A percentile compares a stretch with the other conserved stretches of the same genome.
Conservation (phyloP, 371 early-diverging fungal species). For the Mucor mucedo region DNA sequence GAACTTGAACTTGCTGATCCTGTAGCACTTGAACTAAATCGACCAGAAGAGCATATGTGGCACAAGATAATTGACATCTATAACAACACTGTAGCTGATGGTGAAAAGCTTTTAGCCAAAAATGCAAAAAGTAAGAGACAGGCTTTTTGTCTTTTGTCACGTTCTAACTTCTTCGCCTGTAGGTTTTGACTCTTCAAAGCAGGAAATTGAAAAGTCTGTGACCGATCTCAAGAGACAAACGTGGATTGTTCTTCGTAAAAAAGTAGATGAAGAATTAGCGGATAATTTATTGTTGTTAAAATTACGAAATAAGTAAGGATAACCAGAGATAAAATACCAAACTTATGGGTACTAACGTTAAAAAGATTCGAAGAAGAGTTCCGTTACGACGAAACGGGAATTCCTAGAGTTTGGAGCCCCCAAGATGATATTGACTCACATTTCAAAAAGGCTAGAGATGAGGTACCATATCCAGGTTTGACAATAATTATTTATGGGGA, state of each 20-base stretch:
- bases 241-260: conserved; percentile 77
- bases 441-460: conserved; percentile 77
- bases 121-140: conserved; percentile 43
- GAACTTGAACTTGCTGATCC: conserved; percentile 70
- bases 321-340: neutral
- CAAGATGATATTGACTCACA: conserved; percentile 91
- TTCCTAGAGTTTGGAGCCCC: conserved; percentile 95
- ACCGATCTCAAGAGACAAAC: conserved; percentile 62
- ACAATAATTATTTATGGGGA: neutral
- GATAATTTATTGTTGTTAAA: conserved; percentile 82
- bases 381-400: conserved; percentile 89
- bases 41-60: conserved; percentile 78
- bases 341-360: neutral
- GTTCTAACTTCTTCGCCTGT: neutral
- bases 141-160: neutral
- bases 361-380: conserved; percentile 86
- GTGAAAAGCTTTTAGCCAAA: conserved; percentile 37
- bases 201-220: conserved; percentile 56
- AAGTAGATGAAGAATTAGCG: conserved; percentile 79
- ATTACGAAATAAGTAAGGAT: conserved; percentile 59
- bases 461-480: conserved; percentile 32
- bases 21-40: conserved; percentile 71
- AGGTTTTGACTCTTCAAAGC: conserved; percentile 67
- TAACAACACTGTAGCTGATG: conserved; percentile 57
- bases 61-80: conserved; percentile 63